A percentile compares a stretch with the other conserved stretches of the same genome.
Conservation (phyloP, 75 land plant genomes). For the Cupressus sempervirens region DNA sequence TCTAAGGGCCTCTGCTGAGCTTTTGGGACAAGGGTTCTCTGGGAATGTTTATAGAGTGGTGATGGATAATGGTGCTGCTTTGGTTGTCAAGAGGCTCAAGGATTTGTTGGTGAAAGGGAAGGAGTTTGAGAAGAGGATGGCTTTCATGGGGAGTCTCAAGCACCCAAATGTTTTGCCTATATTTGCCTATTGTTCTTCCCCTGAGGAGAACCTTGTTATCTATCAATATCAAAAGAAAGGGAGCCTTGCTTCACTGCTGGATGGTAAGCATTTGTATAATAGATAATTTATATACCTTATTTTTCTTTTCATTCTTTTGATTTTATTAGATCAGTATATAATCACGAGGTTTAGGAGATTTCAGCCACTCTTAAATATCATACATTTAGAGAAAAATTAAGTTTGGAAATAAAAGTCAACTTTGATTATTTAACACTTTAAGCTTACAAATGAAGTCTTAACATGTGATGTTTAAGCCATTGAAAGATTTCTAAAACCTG, state of each 20-base stretch:
- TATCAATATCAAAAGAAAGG: constrained; percentile 28
- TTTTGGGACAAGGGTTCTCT: constrained; percentile 27
- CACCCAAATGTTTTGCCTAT: constrained; percentile 37
- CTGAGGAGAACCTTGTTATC: constrained; percentile 33
- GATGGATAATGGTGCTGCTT: constrained; percentile 22
- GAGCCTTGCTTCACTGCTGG: constrained; percentile 21
- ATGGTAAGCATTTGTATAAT: constrained; percentile 19
- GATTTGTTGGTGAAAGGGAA: constrained; percentile 27
- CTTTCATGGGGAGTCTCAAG: constrained; percentile 27
- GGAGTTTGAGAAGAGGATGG: constrained; percentile 40
- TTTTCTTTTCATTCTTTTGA: not conserved
- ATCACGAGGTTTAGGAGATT: no score
- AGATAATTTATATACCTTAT: not conserved
- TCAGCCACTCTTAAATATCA: no score
- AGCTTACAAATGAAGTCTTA: no score
- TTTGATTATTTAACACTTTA: no score
- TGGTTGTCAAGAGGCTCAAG: constrained; percentile 46
- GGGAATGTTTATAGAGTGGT: constrained; percentile 52
- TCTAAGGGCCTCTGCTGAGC: constrained; percentile 40
- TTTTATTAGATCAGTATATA: no score
- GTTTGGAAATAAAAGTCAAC: no score
- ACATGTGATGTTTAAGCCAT: no score
- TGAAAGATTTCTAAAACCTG: no score
- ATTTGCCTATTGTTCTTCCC: constrained; percentile 20
- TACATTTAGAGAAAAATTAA: no score